These are phyloP conservation scores for Candida manassasensis DNA, from an alignment of 805 yeast species.

Conservation along the genomic window DNA sequence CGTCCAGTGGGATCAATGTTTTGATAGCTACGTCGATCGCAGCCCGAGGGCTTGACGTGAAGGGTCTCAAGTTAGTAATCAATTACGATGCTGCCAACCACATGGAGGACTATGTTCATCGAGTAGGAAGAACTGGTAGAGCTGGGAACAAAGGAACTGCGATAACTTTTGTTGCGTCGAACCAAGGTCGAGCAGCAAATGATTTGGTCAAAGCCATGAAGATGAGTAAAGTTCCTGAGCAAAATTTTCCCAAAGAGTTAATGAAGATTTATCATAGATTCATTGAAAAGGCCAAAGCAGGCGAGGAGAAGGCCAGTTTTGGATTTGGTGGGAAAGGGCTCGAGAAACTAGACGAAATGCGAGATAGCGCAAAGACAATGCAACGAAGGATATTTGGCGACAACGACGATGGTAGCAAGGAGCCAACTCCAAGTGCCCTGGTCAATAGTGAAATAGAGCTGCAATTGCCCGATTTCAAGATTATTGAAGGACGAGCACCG, in stretches of 20 bases:
- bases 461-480: conserved; percentile 40
- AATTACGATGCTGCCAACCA: conserved; percentile 75
- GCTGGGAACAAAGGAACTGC: conserved; percentile 71
- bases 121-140: conserved; percentile 94
- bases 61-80: conserved; percentile 72
- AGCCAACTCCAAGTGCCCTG: conserved; percentile 2
- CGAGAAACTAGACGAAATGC: conserved; percentile 62
- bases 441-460: background rate
- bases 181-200: conserved; percentile 59
- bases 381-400: conserved; percentile 50
- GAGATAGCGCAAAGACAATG: conserved; percentile 46
- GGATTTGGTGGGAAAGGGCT: conserved; percentile 96
- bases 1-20: conserved; percentile 53
- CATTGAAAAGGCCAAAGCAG: conserved; percentile 56
- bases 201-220: conserved; percentile 69
- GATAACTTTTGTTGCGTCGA: conserved; percentile 56
- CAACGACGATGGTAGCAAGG: conserved; percentile 21
- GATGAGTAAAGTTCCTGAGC: conserved; percentile 42
- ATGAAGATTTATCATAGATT: conserved; percentile 49
- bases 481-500: conserved; percentile 49
- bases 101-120: conserved; percentile 91
- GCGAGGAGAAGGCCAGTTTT: conserved; percentile 56
- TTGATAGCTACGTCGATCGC: conserved; percentile 91
- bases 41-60: conserved; percentile 94
- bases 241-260: conserved; percentile 49